Conservation (phyloP, 805 yeast species). For the Wickerhamomyces kurtzmanii region DNA sequence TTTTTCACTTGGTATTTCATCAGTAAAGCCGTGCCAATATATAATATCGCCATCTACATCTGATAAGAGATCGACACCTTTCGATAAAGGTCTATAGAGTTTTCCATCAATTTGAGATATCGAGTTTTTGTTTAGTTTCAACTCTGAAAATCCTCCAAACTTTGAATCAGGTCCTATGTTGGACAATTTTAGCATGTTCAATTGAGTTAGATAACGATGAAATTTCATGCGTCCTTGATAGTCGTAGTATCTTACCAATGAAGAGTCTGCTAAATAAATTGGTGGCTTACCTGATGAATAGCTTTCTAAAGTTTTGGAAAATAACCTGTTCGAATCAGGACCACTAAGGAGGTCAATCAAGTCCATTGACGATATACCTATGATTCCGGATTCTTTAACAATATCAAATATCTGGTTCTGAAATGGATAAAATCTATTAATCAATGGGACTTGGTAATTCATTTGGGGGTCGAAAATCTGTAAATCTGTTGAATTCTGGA, state of each 20-base stretch:
- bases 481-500: slow-evolving; percentile 6
- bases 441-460: slow-evolving; percentile 7
- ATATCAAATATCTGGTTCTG: slow-evolving; percentile 53
- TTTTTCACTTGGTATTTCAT: slow-evolving; percentile 1
- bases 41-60: slow-evolving; percentile 3
- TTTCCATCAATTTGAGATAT: neutral
- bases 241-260: slow-evolving; percentile 55
- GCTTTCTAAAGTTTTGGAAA: slow-evolving; percentile 39
- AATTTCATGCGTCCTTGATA: slow-evolving; percentile 67
- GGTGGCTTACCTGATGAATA: slow-evolving; percentile 26
- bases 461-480: slow-evolving; percentile 7
- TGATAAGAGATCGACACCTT: neutral
- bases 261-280: slow-evolving; percentile 20
- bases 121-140: slow-evolving; percentile 5
- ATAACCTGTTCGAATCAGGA: slow-evolving; percentile 36
- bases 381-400: slow-evolving; percentile 26
- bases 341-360: slow-evolving; percentile 45
- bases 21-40: slow-evolving; percentile 8
- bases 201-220: slow-evolving; percentile 50
- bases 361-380: slow-evolving; percentile 55
- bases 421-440: slow-evolving; percentile 52
- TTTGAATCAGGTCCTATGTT: slow-evolving; percentile 13
- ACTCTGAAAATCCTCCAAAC: slow-evolving; percentile 19
- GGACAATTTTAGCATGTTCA: slow-evolving; percentile 23
- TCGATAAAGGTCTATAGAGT: neutral